Evolutionary conservation across 2,329 filamentous ascomycete species (phyloP).

Genomic region (Monilinia polystroma): DNA sequence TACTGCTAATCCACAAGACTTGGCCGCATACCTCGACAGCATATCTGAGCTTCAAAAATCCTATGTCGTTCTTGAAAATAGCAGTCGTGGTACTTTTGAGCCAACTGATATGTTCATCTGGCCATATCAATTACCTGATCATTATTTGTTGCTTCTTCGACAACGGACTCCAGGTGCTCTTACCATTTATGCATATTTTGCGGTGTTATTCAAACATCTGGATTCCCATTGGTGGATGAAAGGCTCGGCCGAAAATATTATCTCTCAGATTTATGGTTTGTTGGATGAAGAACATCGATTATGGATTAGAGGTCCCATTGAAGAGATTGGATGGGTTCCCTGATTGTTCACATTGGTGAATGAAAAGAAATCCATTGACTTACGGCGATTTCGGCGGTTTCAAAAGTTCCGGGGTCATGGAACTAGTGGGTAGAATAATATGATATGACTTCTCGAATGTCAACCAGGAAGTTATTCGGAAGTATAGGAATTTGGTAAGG

Average conservation of each 20-base stretch:
- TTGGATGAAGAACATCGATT: constrained; percentile 43
- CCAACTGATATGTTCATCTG: constrained; percentile 45
- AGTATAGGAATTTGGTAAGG: too few relatives aligned
- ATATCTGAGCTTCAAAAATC: constrained; percentile 42
- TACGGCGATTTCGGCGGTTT: neutral
- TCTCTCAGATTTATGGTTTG: constrained; percentile 39
- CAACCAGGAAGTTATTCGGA: too few relatives aligned
- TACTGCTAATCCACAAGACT: constrained; percentile 28
- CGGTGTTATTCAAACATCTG: constrained; percentile 40
- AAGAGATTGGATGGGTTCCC: constrained; percentile 38
- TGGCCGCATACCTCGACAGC: constrained; percentile 38
- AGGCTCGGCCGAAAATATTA: constrained; percentile 42
- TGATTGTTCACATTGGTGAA: neutral
- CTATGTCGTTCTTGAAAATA: constrained; percentile 34
- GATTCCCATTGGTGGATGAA: constrained; percentile 43
- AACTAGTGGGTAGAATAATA: too few relatives aligned
- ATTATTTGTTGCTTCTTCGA: constrained; percentile 42
- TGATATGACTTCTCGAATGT: too few relatives aligned
- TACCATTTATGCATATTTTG: constrained; percentile 43
- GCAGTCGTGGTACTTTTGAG: constrained; percentile 36
- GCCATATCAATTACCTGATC: constrained; percentile 43
- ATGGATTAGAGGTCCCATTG: constrained; percentile 42
- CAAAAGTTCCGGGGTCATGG: neutral
- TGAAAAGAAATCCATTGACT: neutral
- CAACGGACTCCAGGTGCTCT: constrained; percentile 40